Evolutionary conservation across 2,329 filamentous ascomycete species (phyloP), one percentile per base, ranked within the genome.

Genomic region (Colletotrichum sansevieriae): DNA sequence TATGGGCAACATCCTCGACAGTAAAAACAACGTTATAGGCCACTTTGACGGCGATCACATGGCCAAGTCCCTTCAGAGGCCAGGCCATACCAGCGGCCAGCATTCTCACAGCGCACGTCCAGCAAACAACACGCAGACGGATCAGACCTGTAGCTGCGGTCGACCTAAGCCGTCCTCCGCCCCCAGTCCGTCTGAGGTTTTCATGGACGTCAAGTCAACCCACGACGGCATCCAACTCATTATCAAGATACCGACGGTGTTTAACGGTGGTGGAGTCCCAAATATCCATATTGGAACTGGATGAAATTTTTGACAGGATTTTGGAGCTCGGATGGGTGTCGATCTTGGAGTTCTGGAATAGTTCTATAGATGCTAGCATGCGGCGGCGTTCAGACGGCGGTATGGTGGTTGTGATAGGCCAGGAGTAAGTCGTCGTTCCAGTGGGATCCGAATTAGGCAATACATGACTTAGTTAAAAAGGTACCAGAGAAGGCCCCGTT

Each of bases 151-250:
- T 70, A 80, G 78, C n/a, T 63, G 69, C 29, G 44, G 60, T 41
- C 62, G 63, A 51, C 54, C 72, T 54, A 82, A 79, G 65, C 77
- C 79, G 63, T 76, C 77, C 3, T 75, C 77, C 15, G 75, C 74
- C 4, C 82, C 82, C 20, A 81, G 78, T 69, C 84, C 85, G 3
- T 85, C 85, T 2, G 86, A 88, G 73, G 83, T 88, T 33, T 88
- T 85, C 72, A 73, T 88, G 65, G 86, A 88, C 71, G 84, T 88
- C 66, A 86, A 86, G 75, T 87, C 85, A 39, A 88, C 86, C 4
- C 85, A 81, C 46, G 86, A 88, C 62, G 86, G 86, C 2, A 87
- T 88, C 72, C 86, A 88, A 75, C 75, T 88, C 61, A 87, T 83
- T 29, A 87, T 88, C 71, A 84, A 86, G 73, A 88, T 88, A 66